phyloP scores from a whole-genome alignment of 2,329 filamentous ascomycete genomes.

The Diplocarpon mali region DNA sequence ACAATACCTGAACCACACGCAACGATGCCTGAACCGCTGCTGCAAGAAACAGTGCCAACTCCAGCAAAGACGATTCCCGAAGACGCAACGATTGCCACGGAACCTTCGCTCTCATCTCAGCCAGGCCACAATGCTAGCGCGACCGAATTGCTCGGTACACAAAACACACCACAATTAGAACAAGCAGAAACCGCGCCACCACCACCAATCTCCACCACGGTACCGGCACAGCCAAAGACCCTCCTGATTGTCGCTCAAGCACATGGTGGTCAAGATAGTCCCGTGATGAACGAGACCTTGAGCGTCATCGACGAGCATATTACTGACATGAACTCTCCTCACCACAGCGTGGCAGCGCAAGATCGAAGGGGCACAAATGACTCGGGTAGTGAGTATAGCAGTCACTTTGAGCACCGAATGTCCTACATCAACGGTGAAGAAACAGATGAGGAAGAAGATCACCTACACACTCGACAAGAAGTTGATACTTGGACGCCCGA shows the following conservation, averaged over 20 bases:
- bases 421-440: constrained; percentile 93
- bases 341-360: constrained; percentile 31
- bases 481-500: constrained; percentile 71
- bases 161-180: constrained; percentile 21
- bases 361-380: constrained; percentile 51
- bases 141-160: constrained; percentile 12
- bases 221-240: constrained; percentile 27
- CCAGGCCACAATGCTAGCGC: constrained; percentile 24
- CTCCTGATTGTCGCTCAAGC: constrained; percentile 34
- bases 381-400: constrained; percentile 85
- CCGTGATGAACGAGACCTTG: constrained; percentile 86
- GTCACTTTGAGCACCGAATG: constrained; percentile 60
- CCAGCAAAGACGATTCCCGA: constrained; percentile 4
- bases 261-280: constrained; percentile 44
- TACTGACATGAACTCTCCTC: constrained; percentile 60
- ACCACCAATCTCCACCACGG: constrained; percentile 10
- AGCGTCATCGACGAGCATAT: constrained; percentile 97
- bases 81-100: constrained; percentile 6
- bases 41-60: constrained; percentile 6
- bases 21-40: constrained; percentile 3
- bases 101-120: constrained; percentile 17
- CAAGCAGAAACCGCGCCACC: constrained; percentile 4
- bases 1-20: constrained; percentile 11
- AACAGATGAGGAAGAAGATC: constrained; percentile 84
- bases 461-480: constrained; percentile 56